These are phyloP conservation scores for Eucalyptus curtisii DNA, from an alignment of 345 rosid species.

Conservation along the genomic window DNA sequence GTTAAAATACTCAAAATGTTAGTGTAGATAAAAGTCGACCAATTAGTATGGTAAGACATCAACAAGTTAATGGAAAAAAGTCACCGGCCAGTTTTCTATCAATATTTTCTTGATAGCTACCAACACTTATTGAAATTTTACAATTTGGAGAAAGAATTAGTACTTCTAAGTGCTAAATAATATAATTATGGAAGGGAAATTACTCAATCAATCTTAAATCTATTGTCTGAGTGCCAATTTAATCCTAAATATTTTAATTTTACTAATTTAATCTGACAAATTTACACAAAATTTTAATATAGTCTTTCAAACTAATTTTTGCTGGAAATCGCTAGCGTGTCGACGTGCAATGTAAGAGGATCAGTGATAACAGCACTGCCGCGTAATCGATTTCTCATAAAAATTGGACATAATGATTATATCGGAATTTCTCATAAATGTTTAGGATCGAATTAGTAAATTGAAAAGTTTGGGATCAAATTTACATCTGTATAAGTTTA, in stretches of 20 bases:
- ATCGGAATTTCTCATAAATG: background rate
- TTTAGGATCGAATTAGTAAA: background rate
- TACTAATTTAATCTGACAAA: background rate
- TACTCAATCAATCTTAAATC: background rate
- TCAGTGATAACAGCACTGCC: fast-evolving
- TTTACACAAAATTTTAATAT: background rate
- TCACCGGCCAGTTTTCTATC: background rate
- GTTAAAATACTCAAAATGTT: background rate
- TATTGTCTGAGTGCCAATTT: background rate
- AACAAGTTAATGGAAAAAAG: background rate
- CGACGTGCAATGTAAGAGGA: background rate
- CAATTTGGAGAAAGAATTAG: background rate
- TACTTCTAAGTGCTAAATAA: background rate
- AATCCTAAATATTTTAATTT: background rate
- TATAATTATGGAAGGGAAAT: background rate
- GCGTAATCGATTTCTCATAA: fast-evolving
- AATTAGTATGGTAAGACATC: background rate
- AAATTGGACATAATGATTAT: background rate
- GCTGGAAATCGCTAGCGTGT: fast-evolving
- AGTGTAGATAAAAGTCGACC: background rate
- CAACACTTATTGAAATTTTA: background rate
- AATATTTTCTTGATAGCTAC: background rate
- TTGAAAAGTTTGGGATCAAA: background rate
- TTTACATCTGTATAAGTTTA: fast-evolving
- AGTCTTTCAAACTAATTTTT: fast-evolving